These are phyloP conservation scores for Lecanosticta acicola DNA, from an alignment of 2,329 filamentous ascomycete species.

Conservation along the genomic window DNA sequence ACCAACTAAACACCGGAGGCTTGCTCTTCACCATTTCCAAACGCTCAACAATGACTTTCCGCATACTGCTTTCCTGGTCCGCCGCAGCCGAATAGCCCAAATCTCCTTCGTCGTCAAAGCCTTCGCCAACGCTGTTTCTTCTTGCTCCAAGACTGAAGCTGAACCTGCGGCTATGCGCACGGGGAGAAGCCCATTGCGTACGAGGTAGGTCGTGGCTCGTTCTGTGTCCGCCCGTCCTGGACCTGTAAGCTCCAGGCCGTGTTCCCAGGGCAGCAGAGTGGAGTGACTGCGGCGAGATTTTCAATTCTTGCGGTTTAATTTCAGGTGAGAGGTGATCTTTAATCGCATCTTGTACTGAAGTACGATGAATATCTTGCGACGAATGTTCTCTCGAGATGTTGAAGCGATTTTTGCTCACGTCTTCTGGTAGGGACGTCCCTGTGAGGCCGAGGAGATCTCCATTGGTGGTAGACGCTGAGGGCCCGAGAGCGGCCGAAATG, in stretches of 20 bases:
- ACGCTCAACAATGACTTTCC: conserved; percentile 94
- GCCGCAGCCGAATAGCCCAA: conserved; percentile 90
- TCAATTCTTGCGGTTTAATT: conserved; percentile 16
- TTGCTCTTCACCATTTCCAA: conserved; percentile 92
- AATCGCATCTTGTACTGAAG: conserved; percentile 21
- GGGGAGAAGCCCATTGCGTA: conserved; percentile 9
- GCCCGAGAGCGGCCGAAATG: conserved; percentile 66
- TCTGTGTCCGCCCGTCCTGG: conserved; percentile 27
- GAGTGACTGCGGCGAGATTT: conserved; percentile 5
- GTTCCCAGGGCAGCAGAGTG: conserved; percentile 4
- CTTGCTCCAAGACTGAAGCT: conserved; percentile 30
- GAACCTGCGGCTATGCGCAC: conserved; percentile 38
- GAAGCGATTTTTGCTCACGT: conserved; percentile 41
- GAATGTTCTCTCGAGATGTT: conserved; percentile 45
- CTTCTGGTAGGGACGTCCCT: conserved; percentile 31
- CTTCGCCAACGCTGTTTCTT: conserved; percentile 9
- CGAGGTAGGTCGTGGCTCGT: conserved; percentile 23
- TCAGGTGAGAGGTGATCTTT: conserved; percentile 16
- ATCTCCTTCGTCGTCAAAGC: conserved; percentile 73
- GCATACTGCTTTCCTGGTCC: conserved; percentile 83
- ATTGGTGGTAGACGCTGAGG: conserved; percentile 46
- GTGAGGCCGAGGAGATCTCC: conserved; percentile 65
- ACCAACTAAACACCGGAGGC: conserved; percentile 97
- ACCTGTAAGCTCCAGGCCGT: conserved; percentile 21
- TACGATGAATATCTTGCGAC: conserved; percentile 34